A percentile compares a stretch with the other conserved stretches of the same genome.
Evolutionary conservation across 2,329 filamentous ascomycete species (phyloP).

Genomic region (Colletotrichum abscissum): DNA sequence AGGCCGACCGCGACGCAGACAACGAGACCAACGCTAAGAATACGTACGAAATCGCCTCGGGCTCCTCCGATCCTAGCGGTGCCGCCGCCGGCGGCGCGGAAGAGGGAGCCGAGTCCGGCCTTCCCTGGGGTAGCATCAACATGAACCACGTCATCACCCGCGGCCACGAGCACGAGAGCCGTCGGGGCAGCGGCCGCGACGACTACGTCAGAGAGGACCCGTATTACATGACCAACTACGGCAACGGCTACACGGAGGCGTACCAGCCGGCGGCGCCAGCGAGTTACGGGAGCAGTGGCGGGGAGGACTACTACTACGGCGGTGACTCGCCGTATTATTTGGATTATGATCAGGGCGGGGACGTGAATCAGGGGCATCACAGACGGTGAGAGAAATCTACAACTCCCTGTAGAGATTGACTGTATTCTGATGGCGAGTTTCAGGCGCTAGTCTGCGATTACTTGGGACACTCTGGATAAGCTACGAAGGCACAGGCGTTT

Average conservation of each 20-base stretch:
- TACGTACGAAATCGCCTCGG: conserved; percentile 71
- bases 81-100: no score
- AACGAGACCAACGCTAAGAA: conserved; percentile 73
- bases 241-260: background rate
- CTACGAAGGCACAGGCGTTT: no score
- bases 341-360: conserved; percentile 36
- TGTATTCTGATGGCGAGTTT: background rate
- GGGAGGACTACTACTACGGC: conserved; percentile 48
- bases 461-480: no score
- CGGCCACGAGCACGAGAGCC: conserved; percentile 61
- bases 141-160: conserved; percentile 65
- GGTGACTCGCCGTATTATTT: conserved; percentile 39
- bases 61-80: conserved; percentile 54
- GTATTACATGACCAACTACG: conserved; percentile 43
- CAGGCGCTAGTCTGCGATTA: no score
- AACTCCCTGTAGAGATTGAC: background rate
- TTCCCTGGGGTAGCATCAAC: conserved; percentile 79
- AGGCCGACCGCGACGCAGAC: conserved; percentile 69
- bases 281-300: conserved; percentile 47
- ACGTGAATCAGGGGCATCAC: conserved; percentile 10
- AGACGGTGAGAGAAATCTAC: background rate
- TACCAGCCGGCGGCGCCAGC: conserved; percentile 39
- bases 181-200: conserved; percentile 53
- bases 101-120: conserved; percentile 69
- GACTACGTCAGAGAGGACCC: conserved; percentile 50